A percentile compares a stretch with the other conserved stretches of the same genome.
phyloP scores from a whole-genome alignment of 257 asterid species.

The Lycium ferocissimum region DNA sequence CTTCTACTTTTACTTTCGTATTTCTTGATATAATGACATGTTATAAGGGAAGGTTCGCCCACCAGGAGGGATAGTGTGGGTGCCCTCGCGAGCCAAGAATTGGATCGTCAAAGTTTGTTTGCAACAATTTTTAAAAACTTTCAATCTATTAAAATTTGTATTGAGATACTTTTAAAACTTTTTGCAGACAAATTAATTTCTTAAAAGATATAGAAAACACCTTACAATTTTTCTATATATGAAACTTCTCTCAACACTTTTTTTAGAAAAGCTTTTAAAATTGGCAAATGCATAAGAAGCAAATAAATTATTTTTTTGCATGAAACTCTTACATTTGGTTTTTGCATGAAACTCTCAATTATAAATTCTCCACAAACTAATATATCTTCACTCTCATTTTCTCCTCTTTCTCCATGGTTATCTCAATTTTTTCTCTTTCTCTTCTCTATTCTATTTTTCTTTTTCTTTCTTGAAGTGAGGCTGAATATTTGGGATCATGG shows the following conservation, averaged over 20 bases:
- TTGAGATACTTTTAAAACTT: background rate
- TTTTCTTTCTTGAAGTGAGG: background rate
- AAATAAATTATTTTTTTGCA: background rate
- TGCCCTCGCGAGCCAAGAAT: too few species aligned
- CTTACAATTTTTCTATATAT: too few species aligned
- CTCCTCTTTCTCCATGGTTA: too few species aligned
- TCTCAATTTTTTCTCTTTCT: background rate
- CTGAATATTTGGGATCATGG: constrained; percentile 6
- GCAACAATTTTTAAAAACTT: too few species aligned
- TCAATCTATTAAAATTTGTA: too few species aligned
- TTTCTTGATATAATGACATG: too few species aligned
- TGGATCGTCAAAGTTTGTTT: background rate
- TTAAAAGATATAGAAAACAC: background rate
- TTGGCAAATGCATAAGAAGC: background rate
- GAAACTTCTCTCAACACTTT: background rate
- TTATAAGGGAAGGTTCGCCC: too few species aligned
- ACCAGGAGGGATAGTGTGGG: too few species aligned
- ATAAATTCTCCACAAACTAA: background rate
- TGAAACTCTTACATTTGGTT: background rate
- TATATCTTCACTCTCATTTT: background rate
- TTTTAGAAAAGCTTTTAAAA: too few species aligned
- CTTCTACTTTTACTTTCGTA: too few species aligned
- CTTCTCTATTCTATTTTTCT: background rate
- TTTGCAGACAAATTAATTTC: background rate
- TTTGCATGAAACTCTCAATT: background rate